These are phyloP conservation scores for Quercus robur DNA, from an alignment of 306 rosid genomes.

Conservation along the genomic window DNA sequence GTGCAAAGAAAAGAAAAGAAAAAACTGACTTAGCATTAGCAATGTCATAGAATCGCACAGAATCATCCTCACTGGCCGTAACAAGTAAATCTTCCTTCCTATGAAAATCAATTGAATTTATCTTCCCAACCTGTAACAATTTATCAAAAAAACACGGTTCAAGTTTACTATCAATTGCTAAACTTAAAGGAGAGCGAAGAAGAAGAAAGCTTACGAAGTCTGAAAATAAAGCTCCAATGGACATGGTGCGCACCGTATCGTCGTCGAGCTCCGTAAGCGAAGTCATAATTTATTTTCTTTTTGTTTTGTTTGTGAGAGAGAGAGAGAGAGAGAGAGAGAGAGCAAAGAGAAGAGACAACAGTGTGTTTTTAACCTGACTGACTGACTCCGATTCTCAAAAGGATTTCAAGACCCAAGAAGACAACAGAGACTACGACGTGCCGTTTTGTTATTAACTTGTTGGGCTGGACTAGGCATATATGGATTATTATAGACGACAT, in stretches of 20 bases:
- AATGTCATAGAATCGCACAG: slow-evolving; percentile 87
- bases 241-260: slow-evolving; percentile 67
- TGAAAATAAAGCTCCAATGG: slow-evolving; percentile 82
- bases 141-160: background rate
- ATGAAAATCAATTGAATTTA: slow-evolving; percentile 83
- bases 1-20: background rate
- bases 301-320: background rate
- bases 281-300: slow-evolving; percentile 25
- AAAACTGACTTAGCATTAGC: slow-evolving; percentile 79
- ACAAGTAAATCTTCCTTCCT: slow-evolving; percentile 88
- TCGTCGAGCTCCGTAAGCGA: slow-evolving; percentile 72
- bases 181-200: background rate
- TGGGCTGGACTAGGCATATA: too few relatives aligned
- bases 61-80: slow-evolving; percentile 87
- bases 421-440: too few relatives aligned
- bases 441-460: too few relatives aligned
- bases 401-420: too few relatives aligned
- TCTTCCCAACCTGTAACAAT: slow-evolving; percentile 68
- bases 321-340: background rate
- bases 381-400: too few relatives aligned
- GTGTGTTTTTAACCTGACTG: too few relatives aligned
- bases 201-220: slow-evolving; percentile 61
- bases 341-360: background rate
- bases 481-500: too few relatives aligned
- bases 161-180: too few relatives aligned